Base-by-base conservation (phyloP, 73 alveolate genomes). In the Paramecium biaurelia region DNA sequence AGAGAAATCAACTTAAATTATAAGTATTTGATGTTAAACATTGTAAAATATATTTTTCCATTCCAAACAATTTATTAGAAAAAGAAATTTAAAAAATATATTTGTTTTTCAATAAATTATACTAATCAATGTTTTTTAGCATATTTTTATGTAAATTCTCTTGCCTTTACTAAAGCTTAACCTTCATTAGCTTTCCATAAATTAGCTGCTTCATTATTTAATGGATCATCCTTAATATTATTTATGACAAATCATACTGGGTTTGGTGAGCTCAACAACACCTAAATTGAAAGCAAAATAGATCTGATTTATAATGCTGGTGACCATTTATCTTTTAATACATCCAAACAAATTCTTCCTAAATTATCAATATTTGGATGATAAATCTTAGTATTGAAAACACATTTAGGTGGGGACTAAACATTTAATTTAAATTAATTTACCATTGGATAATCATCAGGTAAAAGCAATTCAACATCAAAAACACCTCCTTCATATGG, bases 271-370 rank as follows among this genome's bases (percentile, higher is more conserved):
- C 97, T 92, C 70, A 97, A 93, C 63, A 97, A 93, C 32, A 97
- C 95, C 93, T 97, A 96, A 47, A 97, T 96, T 7, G 98, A 93
- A 32, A 97, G 88, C 85, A 97, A 89, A 4, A 96, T 98, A 1
- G 98, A 93, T 93, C 99, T 95, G 63, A 97, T 97, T 93, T 96
- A 93, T 32, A 96, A 93, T 42, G 99, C 99, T 11, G 99, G 99
- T 87, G 97, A 87, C 99, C 99, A 97, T 82, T 97, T 96, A 57
- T 97, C 96, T 92, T 96, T 95, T 85, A 97, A 92, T 59, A 97
- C 94, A 92, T 97, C 99, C 37, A 97, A 92, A 74, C 99, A 97
- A 41, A 97, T 97, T 95, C 99, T 95, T 57, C 99, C 99, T 23
- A 95, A 93, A 82, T 92, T 92, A 93, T 96, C 99, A 90, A 97